Conservation (phyloP, 306 rosid genomes). For the Senna siamea region DNA sequence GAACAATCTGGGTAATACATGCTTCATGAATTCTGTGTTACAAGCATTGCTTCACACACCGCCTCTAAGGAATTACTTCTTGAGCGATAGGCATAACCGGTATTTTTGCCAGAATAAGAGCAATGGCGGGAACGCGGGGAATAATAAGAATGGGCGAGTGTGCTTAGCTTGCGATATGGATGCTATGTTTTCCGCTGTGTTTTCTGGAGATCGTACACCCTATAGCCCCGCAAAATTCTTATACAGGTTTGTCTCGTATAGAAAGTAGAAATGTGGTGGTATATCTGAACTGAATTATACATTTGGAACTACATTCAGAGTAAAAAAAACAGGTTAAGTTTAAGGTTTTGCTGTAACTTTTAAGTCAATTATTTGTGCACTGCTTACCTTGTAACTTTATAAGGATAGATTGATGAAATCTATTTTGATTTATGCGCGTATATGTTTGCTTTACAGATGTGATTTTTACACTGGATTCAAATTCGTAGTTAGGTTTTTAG, state of each 20-base stretch:
- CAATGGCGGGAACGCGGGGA: slow-evolving; percentile 38
- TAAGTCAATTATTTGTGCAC: background rate
- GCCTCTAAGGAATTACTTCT: slow-evolving; percentile 84
- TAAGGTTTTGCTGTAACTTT: background rate
- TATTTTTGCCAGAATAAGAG: slow-evolving; percentile 72
- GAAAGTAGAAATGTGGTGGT: background rate
- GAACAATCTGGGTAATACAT: slow-evolving; percentile 86
- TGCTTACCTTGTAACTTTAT: background rate
- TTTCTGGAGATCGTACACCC: slow-evolving; percentile 79
- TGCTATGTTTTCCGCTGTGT: slow-evolving; percentile 76
- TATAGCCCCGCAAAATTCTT: slow-evolving; percentile 89
- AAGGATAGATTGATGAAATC: background rate
- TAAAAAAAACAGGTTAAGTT: background rate
- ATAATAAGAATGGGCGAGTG: slow-evolving; percentile 47
- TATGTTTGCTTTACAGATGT: background rate
- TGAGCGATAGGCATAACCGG: slow-evolving; percentile 83
- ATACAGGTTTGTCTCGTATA: slow-evolving; percentile 59
- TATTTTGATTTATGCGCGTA: background rate
- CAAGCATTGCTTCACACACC: slow-evolving; percentile 95
- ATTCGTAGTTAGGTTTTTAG: slow-evolving; percentile 2
- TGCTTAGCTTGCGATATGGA: slow-evolving; percentile 92
- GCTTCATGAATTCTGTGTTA: slow-evolving; percentile 92
- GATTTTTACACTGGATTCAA: background rate
- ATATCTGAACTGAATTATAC: background rate
- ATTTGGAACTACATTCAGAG: background rate